These are phyloP conservation scores for Rhododendron vialii DNA, from an alignment of 148 eudicot species.

Conservation along the genomic window DNA sequence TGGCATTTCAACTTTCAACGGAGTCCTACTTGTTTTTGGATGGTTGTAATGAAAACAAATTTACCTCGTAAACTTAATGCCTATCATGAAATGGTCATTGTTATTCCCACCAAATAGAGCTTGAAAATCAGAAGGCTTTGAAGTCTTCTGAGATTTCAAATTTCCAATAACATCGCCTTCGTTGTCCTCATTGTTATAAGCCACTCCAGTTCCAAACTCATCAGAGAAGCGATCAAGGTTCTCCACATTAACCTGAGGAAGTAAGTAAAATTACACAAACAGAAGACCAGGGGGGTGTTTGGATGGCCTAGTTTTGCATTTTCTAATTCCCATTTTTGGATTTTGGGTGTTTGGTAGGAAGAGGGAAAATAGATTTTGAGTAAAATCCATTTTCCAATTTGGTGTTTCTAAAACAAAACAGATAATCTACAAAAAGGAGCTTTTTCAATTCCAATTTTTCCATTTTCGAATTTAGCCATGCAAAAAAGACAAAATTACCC, in stretches of 20 bases:
- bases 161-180: constrained; percentile 17
- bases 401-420: too few relatives aligned
- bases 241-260: constrained; percentile 63
- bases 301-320: too few relatives aligned
- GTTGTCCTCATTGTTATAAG: constrained; percentile 34
- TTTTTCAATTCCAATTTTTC: too few relatives aligned
- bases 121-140: constrained; percentile 77
- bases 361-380: too few relatives aligned
- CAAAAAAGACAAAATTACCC: too few relatives aligned
- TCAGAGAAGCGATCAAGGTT: constrained; percentile 59
- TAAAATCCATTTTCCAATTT: too few relatives aligned
- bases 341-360: too few relatives aligned
- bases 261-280: constrained; percentile 11
- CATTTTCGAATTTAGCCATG: too few relatives aligned
- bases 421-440: too few relatives aligned
- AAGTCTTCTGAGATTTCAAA: constrained; percentile 32
- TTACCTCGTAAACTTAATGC: constrained; percentile 82
- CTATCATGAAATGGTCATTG: constrained; percentile 82
- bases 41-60: not conserved
- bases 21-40: not conserved
- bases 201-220: constrained; percentile 58
- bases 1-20: not conserved
- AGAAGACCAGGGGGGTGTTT: too few relatives aligned
- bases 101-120: constrained; percentile 81
- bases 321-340: too few relatives aligned